Base-by-base conservation (phyloP, 306 rosid species). In the Vicia villosa region DNA sequence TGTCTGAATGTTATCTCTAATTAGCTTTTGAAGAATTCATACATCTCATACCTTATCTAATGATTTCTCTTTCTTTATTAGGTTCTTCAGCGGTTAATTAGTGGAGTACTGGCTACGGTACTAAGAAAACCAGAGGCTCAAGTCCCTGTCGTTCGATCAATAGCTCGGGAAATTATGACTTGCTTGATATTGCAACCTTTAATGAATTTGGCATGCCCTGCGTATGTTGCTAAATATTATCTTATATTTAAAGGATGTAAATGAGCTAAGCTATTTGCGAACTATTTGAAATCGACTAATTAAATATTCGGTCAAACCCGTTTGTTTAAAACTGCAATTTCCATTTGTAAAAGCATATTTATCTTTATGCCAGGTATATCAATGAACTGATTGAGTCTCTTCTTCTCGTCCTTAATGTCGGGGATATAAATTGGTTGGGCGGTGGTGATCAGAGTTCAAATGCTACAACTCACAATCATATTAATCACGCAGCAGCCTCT, bases 141-240 rank as follows among this genome's bases (percentile, higher is more conserved):
- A 58, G 83, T 85, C 78, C 95, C 99, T 56, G 86, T 89, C 45
- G 64, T 95, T 81, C 89, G 92, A 69, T 91, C 97, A 38, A 91
- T 95, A 60, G 96, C 99, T 55, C 85, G 96, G 66, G 99, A 95
- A 87, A 82, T 95, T 69, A 42, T 95, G 74, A 86, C 97, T 57
- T 89, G 93, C 77, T 83, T 95, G 88, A 96, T 91, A 46, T 56
- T 91, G 73, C 97, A 91, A 76, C 97, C 99, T 65, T 70, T 91
- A 72, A 75, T 95, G 91, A 83, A 72, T 81, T 86, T 95, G 34
- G 97, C 97, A 20, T 70, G 90, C 83, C 99, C 99, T 41, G 92
- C 76, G 99, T 95, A 91, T 41, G 96, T 83, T 76, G 64, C 64
- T 76, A 20, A 66, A 47, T 68, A 74, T 15, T 54, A 10, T 70